phyloP scores from a whole-genome alignment of 352 stramenopile genomes.

The Phytophthora citrophthora region DNA sequence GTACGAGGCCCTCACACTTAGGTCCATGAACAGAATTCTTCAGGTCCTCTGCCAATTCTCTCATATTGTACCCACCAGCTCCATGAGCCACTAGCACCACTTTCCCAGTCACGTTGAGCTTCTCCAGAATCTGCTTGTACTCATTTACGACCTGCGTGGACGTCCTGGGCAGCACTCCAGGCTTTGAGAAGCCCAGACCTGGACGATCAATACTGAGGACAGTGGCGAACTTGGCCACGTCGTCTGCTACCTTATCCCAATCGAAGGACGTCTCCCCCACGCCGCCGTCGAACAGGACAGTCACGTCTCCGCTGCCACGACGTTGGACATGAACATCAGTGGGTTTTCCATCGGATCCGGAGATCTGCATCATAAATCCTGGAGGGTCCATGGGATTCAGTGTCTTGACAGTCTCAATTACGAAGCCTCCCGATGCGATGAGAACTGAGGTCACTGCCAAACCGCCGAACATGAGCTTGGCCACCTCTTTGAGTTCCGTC shows the following conservation, averaged over 20 bases:
- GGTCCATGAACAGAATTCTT: slow-evolving; percentile 12
- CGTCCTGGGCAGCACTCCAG: slow-evolving; percentile 52
- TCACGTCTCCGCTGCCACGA: slow-evolving; percentile 53
- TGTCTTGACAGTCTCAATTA: slow-evolving; percentile 73
- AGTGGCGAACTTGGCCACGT: slow-evolving; percentile 57
- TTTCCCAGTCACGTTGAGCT: slow-evolving; percentile 60
- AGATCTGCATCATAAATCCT: slow-evolving; percentile 57
- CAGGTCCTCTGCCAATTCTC: slow-evolving; percentile 59
- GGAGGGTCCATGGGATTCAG: slow-evolving; percentile 60
- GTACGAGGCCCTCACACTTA: slow-evolving; percentile 66
- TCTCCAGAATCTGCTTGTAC: slow-evolving; percentile 65
- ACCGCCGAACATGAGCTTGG: slow-evolving; percentile 68
- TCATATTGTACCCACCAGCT: slow-evolving; percentile 85
- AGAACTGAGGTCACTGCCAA: slow-evolving; percentile 49
- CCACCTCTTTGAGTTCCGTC: slow-evolving; percentile 63
- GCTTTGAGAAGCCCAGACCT: slow-evolving; percentile 74
- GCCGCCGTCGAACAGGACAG: slow-evolving; percentile 74
- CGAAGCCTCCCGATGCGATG: slow-evolving; percentile 59
- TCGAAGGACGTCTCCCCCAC: slow-evolving; percentile 88
- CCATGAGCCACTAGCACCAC: slow-evolving; percentile 78
- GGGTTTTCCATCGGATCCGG: slow-evolving; percentile 39
- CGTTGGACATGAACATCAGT: slow-evolving; percentile 63
- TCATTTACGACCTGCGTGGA: slow-evolving; percentile 65
- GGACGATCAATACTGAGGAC: slow-evolving; percentile 77
- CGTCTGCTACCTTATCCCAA: slow-evolving; percentile 73